Conservation (phyloP, 2,329 filamentous ascomycete genomes). For the Penicillium nordicum region DNA sequence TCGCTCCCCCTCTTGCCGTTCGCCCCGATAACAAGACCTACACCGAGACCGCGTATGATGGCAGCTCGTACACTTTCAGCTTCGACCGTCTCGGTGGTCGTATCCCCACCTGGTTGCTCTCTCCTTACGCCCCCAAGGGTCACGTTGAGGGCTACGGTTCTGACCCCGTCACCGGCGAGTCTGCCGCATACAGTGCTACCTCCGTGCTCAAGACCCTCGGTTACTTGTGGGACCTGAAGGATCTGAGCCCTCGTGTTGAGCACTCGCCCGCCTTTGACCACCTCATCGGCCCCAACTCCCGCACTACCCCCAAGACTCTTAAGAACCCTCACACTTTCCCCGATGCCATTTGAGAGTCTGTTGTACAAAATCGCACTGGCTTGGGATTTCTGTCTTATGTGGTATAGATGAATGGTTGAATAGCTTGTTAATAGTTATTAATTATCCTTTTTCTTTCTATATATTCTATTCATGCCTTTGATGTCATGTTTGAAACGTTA, state of each 20-base stretch:
- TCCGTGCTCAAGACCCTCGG: slow-evolving; percentile 33
- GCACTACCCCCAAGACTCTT: slow-evolving; percentile 13
- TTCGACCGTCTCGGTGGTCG: slow-evolving; percentile 30
- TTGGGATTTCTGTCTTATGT: neutral
- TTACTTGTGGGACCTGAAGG: slow-evolving; percentile 31
- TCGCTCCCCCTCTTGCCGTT: slow-evolving; percentile 32
- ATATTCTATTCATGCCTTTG: neutral
- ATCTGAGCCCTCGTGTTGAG: slow-evolving; percentile 27
- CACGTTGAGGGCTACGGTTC: slow-evolving; percentile 29
- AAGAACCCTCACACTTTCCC: slow-evolving; percentile 25
- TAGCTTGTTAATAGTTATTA: neutral
- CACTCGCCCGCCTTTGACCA: slow-evolving; percentile 33
- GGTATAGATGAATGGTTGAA: neutral
- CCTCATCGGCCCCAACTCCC: slow-evolving; percentile 21
- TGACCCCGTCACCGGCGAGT: slow-evolving; percentile 26
- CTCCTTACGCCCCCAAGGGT: slow-evolving; percentile 26
- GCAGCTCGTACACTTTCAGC: slow-evolving; percentile 25
- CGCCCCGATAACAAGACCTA: slow-evolving; percentile 36
- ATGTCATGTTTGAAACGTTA: neutral
- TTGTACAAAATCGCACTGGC: neutral
- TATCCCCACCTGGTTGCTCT: slow-evolving; percentile 32
- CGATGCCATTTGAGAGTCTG: slow-evolving; percentile 11
- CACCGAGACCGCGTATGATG: slow-evolving; percentile 31
- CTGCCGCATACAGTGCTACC: slow-evolving; percentile 27
- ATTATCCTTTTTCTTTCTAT: neutral